Evolutionary conservation across 768 basidiomycete genomes (phyloP).

Genomic region (Pleurotus djamor): DNA sequence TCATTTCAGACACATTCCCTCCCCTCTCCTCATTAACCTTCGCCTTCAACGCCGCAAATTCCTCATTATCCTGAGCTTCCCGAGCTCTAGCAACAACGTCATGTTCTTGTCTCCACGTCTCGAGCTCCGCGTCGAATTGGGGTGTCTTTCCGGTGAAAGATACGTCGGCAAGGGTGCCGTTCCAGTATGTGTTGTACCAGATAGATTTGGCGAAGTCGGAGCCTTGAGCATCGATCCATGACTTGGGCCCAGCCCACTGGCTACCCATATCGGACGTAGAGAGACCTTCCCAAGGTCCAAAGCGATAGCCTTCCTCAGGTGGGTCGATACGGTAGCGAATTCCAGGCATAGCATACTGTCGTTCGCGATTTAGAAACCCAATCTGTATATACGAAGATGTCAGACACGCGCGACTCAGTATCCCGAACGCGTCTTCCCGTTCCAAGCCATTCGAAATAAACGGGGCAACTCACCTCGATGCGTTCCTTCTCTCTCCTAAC

Average conservation of each 20-base stretch:
- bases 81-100: neutral
- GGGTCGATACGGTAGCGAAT: neutral
- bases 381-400: neutral
- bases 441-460: neutral
- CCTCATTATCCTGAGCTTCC: neutral
- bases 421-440: no score
- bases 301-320: neutral
- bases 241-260: neutral
- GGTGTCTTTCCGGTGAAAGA: neutral
- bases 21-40: neutral
- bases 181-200: neutral
- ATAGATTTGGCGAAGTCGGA: neutral
- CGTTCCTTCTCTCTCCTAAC: neutral
- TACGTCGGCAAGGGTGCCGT: neutral
- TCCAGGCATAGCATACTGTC: neutral
- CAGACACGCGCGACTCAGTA: neutral
- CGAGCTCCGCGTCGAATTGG: neutral
- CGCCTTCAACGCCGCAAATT: neutral
- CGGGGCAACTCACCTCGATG: neutral
- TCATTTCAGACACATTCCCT: neutral
- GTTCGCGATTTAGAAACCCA: neutral
- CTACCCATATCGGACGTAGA: neutral
- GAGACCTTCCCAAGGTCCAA: neutral
- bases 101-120: neutral
- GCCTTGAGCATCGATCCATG: neutral